Evolutionary conservation across 140 eudicot species (phyloP).

Genomic region (Erigeron philadelphicus): DNA sequence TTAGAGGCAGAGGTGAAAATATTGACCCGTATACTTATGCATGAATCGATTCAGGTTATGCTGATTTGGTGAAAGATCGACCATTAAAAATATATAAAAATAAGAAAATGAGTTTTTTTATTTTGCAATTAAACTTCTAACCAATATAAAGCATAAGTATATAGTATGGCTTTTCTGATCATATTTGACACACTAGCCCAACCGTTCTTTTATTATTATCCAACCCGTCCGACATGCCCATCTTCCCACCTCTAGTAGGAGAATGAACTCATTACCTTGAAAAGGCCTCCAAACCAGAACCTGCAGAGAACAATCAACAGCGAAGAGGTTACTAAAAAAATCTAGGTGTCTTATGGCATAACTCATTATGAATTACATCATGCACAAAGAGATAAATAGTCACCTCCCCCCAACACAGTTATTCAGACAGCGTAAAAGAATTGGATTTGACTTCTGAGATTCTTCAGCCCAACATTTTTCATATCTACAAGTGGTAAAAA

Average conservation of each 20-base stretch:
- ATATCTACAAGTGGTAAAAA: constrained; percentile 43
- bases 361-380: constrained; percentile 14
- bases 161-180: background rate
- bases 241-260: constrained; percentile 8
- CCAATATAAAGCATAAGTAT: too few species aligned
- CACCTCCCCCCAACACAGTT: constrained; percentile 90
- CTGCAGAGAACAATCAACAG: constrained; percentile 41
- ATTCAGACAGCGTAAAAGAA: constrained; percentile 78
- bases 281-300: constrained; percentile 96
- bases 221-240: background rate
- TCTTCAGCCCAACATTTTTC: constrained; percentile 77
- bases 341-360: background rate
- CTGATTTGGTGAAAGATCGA: background rate
- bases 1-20: background rate
- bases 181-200: background rate
- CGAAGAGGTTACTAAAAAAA: constrained; percentile 13
- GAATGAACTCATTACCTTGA: constrained; percentile 50
- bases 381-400: constrained; percentile 4
- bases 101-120: too few species aligned
- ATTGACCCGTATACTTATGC: background rate
- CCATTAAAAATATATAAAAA: background rate
- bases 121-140: too few species aligned
- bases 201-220: background rate
- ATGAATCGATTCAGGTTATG: background rate
- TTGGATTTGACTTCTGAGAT: constrained; percentile 64